Conservation (phyloP, 352 stramenopile species). For the Pythium chondricola region DNA sequence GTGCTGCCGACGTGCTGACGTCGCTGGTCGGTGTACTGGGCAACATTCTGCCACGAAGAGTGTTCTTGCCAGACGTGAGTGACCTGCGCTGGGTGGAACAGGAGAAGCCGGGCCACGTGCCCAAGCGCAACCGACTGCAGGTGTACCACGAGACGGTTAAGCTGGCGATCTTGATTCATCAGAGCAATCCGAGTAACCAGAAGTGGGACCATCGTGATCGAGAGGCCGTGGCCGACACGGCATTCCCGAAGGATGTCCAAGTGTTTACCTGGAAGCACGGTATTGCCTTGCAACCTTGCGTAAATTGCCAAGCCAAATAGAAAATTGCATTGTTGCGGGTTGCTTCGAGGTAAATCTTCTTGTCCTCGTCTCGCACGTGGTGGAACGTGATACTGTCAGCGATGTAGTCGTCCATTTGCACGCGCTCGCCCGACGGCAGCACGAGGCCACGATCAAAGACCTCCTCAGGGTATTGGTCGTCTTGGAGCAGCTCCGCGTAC, state of each 20-base stretch:
- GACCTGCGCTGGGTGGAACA: conserved; percentile 18
- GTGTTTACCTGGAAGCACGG: conserved; percentile 1
- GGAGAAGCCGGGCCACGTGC: neutral
- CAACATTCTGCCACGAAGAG: conserved; percentile 34
- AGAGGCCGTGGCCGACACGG: neutral
- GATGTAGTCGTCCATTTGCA: conserved; percentile 33
- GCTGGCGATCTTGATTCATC: conserved; percentile 41
- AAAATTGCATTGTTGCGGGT: too few species aligned
- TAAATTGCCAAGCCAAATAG: too few species aligned
- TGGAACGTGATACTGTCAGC: conserved; percentile 37
- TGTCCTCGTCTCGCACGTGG: conserved; percentile 4
- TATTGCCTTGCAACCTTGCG: too few species aligned
- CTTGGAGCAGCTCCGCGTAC: conserved; percentile 5
- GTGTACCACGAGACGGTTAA: conserved; percentile 44
- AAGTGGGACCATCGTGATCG: conserved; percentile 21
- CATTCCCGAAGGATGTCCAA: neutral
- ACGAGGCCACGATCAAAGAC: conserved; percentile 28
- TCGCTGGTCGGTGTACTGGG: conserved; percentile 49
- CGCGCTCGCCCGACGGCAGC: conserved; percentile 14
- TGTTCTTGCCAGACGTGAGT: conserved; percentile 36
- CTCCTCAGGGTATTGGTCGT: conserved; percentile 15
- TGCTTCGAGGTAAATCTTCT: too few species aligned
- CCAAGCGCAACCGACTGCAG: conserved; percentile 24
- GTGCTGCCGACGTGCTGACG: conserved; percentile 37
- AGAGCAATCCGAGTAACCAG: conserved; percentile 32